These are phyloP conservation scores for Knoxia roxburghii DNA, from an alignment of 257 asterid species.

Conservation along the genomic window DNA sequence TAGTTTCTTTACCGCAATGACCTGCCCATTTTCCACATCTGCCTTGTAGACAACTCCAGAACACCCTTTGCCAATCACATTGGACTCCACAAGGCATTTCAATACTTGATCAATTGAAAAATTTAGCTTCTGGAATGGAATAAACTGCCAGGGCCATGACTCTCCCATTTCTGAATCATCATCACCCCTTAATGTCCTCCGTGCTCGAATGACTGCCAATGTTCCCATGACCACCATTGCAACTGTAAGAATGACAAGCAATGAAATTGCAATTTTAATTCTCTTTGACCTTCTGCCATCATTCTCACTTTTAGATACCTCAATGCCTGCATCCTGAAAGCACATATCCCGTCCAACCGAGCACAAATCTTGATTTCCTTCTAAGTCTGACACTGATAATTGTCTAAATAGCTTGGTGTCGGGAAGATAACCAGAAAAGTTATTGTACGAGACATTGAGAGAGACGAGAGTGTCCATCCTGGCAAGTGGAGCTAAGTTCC, in stretches of 20 bases:
- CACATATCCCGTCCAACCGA: conserved; percentile 25
- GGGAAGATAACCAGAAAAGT: conserved; percentile 40
- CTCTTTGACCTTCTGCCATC: conserved; percentile 27
- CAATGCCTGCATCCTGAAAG: conserved; percentile 16
- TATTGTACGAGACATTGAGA: conserved; percentile 34
- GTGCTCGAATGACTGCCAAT: conserved; percentile 33
- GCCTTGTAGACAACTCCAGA: conserved; percentile 47
- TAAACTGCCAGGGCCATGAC: conserved; percentile 48
- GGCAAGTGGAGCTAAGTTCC: conserved; percentile 30
- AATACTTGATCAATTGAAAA: conserved; percentile 34
- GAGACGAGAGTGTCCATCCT: conserved; percentile 33
- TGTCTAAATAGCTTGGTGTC: conserved; percentile 41
- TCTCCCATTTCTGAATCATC: conserved; percentile 42
- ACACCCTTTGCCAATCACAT: conserved; percentile 42
- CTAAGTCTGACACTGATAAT: conserved; percentile 28
- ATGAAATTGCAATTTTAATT: conserved; percentile 33
- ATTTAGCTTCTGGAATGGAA: conserved; percentile 45
- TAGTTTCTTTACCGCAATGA: conserved; percentile 42
- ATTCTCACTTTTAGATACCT: conserved; percentile 14
- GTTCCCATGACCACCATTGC: conserved; percentile 38
- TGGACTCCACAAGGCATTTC: conserved; percentile 42
- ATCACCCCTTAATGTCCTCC: conserved; percentile 28
- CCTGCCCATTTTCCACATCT: conserved; percentile 31
- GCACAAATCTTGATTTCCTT: conserved; percentile 39
- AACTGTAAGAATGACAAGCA: conserved; percentile 33